Base-by-base conservation (phyloP, 2,329 filamentous ascomycete species). In the Fusarium tuaranense region DNA sequence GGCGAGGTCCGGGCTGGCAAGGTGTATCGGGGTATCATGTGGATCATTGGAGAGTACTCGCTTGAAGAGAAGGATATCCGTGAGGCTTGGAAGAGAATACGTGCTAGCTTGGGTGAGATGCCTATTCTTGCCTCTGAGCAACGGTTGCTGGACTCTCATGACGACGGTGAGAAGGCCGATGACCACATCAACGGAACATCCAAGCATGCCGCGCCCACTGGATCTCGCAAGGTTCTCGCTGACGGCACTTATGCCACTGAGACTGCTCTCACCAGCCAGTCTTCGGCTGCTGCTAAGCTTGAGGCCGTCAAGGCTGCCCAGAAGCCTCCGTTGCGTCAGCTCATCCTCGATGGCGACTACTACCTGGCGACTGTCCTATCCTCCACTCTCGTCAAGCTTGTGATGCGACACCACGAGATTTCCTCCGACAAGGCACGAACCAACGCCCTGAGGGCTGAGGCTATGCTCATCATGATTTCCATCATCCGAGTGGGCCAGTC, bases 381-480 rank as follows among this genome's bases (percentile, higher is more conserved):
- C 1, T 97, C 95, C 9, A 98, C 96, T 1, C 89, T 99, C 68
- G 98, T 97, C 18, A 99, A 99, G 86, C 89, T 99, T 65, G 97
- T 99, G 61, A 98, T 99, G 95, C 94, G 97, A 63, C 95, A 98
- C 82, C 93, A 95, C 2, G 95, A 98, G 81, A 95, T 98, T 70
- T 98, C 96, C 2, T 87, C 93, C 27, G 96, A 98, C 78, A 85
- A 88, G 51, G 94, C 94, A 51, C 93, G 97, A 44, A 98, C 96
- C 34, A 99, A 99, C 79, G 95, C 96, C 34, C 89, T 99, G 30
- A 93, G 95, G 60, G 97, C 97, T 5, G 97, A 99, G 84, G 97
- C 97, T 53, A 99, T 99, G 97, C 89, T 99, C 63, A 98, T 99
- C 82, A 98, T 98, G 95, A 98, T 99, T 78, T 98, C 97, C 7